Conservation (phyloP, 345 rosid genomes). For the Litchi chinensis region DNA sequence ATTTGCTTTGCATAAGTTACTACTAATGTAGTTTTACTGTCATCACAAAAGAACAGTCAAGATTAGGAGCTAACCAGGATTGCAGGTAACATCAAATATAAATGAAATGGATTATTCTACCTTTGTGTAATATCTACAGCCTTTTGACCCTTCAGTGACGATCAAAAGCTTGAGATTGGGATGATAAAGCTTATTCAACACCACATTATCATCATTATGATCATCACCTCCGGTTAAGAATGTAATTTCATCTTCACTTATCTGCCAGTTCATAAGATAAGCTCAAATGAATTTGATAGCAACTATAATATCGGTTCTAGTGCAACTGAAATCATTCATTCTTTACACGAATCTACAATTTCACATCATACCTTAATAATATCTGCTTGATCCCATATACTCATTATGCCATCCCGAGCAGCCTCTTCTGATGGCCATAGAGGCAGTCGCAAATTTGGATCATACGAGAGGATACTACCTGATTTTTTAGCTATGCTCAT, state of each 20-base stretch:
- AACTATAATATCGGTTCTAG: neutral
- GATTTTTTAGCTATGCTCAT: slow-evolving; percentile 72
- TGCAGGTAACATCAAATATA: neutral
- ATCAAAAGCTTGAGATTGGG: slow-evolving; percentile 82
- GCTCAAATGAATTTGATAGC: slow-evolving; percentile 3
- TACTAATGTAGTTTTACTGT: neutral
- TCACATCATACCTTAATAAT: slow-evolving; percentile 69
- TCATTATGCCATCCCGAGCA: slow-evolving; percentile 82
- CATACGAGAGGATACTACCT: slow-evolving; percentile 89
- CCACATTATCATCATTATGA: slow-evolving; percentile 65
- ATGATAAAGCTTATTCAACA: slow-evolving; percentile 69
- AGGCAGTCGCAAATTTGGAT: slow-evolving; percentile 88
- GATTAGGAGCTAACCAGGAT: neutral
- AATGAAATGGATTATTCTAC: slow-evolving; percentile 33
- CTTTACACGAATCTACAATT: neutral
- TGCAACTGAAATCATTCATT: neutral
- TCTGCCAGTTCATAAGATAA: slow-evolving; percentile 42
- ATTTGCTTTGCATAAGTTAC: neutral
- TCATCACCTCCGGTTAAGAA: slow-evolving; percentile 74
- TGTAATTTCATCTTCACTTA: slow-evolving; percentile 90
- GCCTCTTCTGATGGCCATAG: slow-evolving; percentile 91
- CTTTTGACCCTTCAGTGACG: slow-evolving; percentile 88
- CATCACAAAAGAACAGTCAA: neutral
- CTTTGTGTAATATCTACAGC: slow-evolving; percentile 95
- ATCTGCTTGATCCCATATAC: slow-evolving; percentile 92